These are phyloP conservation scores for Terfezia boudieri DNA, from an alignment of 495 filamentous ascomycete species.

Conservation along the genomic window DNA sequence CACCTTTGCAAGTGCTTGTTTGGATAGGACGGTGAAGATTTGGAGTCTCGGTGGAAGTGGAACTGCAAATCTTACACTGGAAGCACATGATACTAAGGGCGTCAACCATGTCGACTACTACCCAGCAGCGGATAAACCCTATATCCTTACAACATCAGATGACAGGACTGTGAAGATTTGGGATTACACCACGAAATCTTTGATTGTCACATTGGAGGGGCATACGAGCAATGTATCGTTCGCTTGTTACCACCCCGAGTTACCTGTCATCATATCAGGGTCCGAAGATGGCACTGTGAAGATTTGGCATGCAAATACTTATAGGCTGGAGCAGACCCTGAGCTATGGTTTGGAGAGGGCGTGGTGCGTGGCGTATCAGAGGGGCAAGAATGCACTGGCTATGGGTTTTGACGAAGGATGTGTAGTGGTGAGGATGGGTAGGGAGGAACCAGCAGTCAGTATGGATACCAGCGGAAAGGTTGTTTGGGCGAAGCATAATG, in stretches of 20 bases:
- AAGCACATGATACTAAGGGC: conserved; percentile 94
- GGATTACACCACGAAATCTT: conserved; percentile 96
- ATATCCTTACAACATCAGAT: conserved; percentile 81
- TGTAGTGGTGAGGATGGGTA: conserved; percentile 90
- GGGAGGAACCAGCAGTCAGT: conserved; percentile 90
- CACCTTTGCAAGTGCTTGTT: conserved; percentile 87
- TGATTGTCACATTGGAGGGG: conserved; percentile 90
- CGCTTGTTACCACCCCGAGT: conserved; percentile 89
- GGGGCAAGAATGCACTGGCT: conserved; percentile 76
- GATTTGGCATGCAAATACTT: conserved; percentile 97
- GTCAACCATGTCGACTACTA: conserved; percentile 98
- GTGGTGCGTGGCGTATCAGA: conserved; percentile 92
- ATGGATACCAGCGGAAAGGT: conserved; percentile 94
- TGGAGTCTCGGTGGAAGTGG: conserved; percentile 76
- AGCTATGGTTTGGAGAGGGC: conserved; percentile 89
- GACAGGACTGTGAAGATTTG: conserved; percentile 80
- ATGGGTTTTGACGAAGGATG: conserved; percentile 97
- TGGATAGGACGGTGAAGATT: conserved; percentile 95
- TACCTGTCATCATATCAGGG: conserved; percentile 95
- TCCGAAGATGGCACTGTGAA: conserved; percentile 95
- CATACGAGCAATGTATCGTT: conserved; percentile 99
- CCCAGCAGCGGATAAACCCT: conserved; percentile 87
- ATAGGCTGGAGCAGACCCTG: conserved; percentile 81
- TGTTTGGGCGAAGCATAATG: conserved; percentile 83
- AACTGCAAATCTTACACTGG: conserved; percentile 82